These are phyloP conservation scores for Spergularia bocconei DNA, from an alignment of 148 eudicot species.

Conservation along the genomic window DNA sequence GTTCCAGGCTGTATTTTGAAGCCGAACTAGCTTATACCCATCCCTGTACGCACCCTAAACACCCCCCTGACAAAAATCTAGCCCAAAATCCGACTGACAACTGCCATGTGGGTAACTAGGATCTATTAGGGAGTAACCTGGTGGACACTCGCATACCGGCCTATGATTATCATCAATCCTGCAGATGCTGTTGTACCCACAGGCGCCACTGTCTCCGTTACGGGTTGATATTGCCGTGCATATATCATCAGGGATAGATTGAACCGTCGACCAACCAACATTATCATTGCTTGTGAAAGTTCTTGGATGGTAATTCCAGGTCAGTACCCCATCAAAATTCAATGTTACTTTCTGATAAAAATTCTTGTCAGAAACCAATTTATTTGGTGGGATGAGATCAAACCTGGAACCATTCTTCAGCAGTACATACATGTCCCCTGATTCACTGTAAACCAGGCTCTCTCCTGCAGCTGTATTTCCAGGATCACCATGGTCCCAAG, in stretches of 20 bases:
- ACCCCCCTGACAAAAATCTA: neutral
- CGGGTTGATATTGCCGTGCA: slow-evolving; percentile 4
- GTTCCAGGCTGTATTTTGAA: slow-evolving; percentile 27
- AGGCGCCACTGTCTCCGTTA: slow-evolving; percentile 31
- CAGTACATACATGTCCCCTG: slow-evolving; percentile 32
- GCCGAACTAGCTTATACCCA: neutral
- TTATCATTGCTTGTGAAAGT: neutral
- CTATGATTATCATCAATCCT: slow-evolving; percentile 24
- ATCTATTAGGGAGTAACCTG: slow-evolving; percentile 35
- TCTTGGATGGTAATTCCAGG: slow-evolving; percentile 36
- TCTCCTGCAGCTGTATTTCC: slow-evolving; percentile 11
- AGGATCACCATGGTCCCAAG: neutral
- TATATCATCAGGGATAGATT: slow-evolving; percentile 39
- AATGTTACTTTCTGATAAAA: slow-evolving; percentile 40
- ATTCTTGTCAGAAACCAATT: neutral
- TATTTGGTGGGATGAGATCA: slow-evolving; percentile 12
- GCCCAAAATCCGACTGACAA: slow-evolving; percentile 39
- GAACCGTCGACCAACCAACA: slow-evolving; percentile 27
- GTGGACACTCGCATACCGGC: slow-evolving; percentile 45
- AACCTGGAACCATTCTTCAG: slow-evolving; percentile 6
- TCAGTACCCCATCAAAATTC: slow-evolving; percentile 47
- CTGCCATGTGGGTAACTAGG: slow-evolving; percentile 36
- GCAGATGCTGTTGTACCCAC: slow-evolving; percentile 60
- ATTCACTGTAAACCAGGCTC: slow-evolving; percentile 24
- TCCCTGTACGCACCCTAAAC: neutral